Percentiles rank a stretch among this genome's conserved stretches.
Conservation (phyloP, 768 basidiomycete genomes). For the Podaxis sp. region DNA sequence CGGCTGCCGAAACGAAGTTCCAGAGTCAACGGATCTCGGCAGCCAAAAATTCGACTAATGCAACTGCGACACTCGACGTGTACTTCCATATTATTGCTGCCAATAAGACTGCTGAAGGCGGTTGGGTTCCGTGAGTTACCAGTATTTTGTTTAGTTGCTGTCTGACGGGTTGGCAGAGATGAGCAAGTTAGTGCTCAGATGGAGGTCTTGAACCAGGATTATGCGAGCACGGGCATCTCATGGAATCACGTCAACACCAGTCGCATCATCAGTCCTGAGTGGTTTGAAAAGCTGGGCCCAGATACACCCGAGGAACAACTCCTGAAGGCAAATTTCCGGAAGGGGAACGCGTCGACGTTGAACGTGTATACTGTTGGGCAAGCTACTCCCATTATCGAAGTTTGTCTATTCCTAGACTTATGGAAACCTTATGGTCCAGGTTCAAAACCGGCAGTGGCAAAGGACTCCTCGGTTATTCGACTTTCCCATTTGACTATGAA, state of each 20-base stretch:
- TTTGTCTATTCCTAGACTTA: conserved; percentile 19
- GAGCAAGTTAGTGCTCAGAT: conserved; percentile 32
- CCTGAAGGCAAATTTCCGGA: conserved; percentile 38
- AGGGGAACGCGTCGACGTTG: conserved; percentile 35
- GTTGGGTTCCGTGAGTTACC: conserved; percentile 27
- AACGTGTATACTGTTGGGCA: conserved; percentile 51
- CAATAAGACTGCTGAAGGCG: conserved; percentile 33
- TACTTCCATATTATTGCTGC: conserved; percentile 42
- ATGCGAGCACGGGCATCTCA: conserved; percentile 30
- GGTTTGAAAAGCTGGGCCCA: conserved; percentile 43
- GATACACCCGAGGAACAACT: conserved; percentile 31
- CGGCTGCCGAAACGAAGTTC: conserved; percentile 35
- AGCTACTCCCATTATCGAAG: conserved; percentile 6
- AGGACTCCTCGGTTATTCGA: conserved; percentile 46
- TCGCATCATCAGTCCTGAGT: conserved; percentile 38
- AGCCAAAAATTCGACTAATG: conserved; percentile 18
- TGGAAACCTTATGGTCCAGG: conserved; percentile 11
- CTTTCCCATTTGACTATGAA: conserved; percentile 42
- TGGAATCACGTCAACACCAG: conserved; percentile 37
- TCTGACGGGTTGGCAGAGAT: conserved; percentile 17
- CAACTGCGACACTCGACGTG: conserved; percentile 29
- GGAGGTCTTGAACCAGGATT: conserved; percentile 36
- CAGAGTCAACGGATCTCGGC: conserved; percentile 25
- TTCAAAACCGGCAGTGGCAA: conserved; percentile 21
- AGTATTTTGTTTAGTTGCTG: conserved; percentile 10